Base-by-base conservation (phyloP, 768 basidiomycete genomes). In the Trametes meyenii region DNA sequence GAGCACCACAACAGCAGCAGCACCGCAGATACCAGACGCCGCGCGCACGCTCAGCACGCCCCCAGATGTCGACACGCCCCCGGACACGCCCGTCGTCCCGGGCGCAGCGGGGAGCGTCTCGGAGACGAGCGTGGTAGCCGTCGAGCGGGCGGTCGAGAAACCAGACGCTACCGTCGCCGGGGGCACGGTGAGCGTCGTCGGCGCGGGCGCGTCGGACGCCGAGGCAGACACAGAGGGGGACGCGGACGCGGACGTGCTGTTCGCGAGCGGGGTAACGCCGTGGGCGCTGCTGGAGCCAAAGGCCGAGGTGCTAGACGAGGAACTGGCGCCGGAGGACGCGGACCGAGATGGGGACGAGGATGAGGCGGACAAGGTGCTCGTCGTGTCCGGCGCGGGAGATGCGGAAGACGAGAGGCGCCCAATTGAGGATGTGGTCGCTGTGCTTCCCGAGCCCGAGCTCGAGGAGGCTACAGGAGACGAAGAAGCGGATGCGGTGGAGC, bases 401-500 rank as follows among this genome's bases (percentile, higher is more conserved):
- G 44, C 16, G 44, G n/a, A 11, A 12, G 44, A 45, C 44, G 44
- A n/a, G n/a, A 5, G 2, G 21, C 5, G 11, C 5, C n/a, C 21
- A 19, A 5, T 19, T 19, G n/a, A 16, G 12, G 44, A 45, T n/a
- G 16, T 4, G 21, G 44, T 6, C 21, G 44, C 11, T 11, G 44
- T n/a, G 21, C 44, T 45, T n/a, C n/a, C 5, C 21, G 44, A 19
- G 44, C n/a, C 44, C 2, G 44, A 45, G 10, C 21, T n/a, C 21
- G 44, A 51, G 50, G 26, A 1, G 46, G 46, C 1, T 10, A 14
- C 49, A 11, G 33, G 10, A 17, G 50, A 19, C n/a, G 50, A 21
- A 19, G 50, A 50, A 2, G 51, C 21, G 19, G 50, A 12, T 11
- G 50, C n/a, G 21, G 71, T 40, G 66, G 61, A 70, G 48, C 71